Conservation (phyloP, 768 basidiomycete genomes). For the Filobasidium floriforme region DNA sequence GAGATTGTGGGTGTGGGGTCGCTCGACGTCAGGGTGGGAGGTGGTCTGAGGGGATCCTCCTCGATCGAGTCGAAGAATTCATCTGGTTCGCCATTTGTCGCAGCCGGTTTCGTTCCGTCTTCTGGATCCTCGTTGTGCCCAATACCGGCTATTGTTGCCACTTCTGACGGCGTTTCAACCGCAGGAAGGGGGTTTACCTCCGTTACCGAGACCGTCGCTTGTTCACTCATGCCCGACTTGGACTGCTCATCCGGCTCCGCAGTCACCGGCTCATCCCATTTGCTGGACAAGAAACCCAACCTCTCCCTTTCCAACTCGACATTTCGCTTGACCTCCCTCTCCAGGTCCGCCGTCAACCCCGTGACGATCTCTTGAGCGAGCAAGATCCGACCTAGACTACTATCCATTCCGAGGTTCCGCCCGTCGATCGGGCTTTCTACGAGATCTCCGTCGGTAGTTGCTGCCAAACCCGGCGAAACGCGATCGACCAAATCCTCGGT, state of each 20-base stretch:
- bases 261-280: not conserved
- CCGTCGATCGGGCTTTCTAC: not conserved
- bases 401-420: conserved; percentile 21
- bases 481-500: conserved; percentile 8
- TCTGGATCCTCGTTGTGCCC: too few relatives aligned
- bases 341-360: conserved; percentile 40
- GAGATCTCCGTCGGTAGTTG: not conserved
- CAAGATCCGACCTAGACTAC: conserved; percentile 32
- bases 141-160: too few relatives aligned
- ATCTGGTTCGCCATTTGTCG: too few relatives aligned
- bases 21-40: not conserved
- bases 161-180: too few relatives aligned
- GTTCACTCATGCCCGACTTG: too few relatives aligned
- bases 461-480: not conserved
- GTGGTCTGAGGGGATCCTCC: too few relatives aligned
- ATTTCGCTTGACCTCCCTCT: conserved; percentile 36
- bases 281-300: conserved; percentile 36
- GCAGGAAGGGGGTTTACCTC: too few relatives aligned
- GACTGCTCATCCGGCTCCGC: too few relatives aligned
- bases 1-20: not conserved
- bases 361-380: conserved; percentile 42
- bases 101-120: too few relatives aligned
- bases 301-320: conserved; percentile 37
- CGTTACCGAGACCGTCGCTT: too few relatives aligned
- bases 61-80: too few relatives aligned